Evolutionary conservation across 345 rosid species (phyloP), one percentile per base, ranked within the genome.

Genomic region (Punica granatum): DNA sequence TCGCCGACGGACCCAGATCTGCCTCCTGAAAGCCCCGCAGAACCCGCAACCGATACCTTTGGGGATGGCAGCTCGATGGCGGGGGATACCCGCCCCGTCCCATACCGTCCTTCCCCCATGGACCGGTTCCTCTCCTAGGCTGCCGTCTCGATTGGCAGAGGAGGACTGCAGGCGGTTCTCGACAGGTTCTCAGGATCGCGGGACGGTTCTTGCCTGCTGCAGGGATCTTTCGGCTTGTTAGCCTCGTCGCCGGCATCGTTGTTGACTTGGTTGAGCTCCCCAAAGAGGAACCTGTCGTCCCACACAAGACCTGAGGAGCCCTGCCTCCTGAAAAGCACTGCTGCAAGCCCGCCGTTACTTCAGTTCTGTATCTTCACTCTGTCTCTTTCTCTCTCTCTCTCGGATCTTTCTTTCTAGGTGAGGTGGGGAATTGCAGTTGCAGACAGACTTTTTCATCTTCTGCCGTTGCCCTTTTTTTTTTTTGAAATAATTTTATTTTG

Each of bases 11-110:
- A n/a, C n/a, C n/a, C n/a, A n/a, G n/a, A n/a, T n/a, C 15, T 78
- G 79, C 71, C 82, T 88, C 32, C 80, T 77, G 53, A 90, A 89
- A 60, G 86, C 86, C 26, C 81, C 41, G 73, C 97, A 93, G 48
- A 85, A 84, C 67, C 97, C 98, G 69, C 98, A 93, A 2, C 86
- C 1, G 91, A 83, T 3, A 93, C 69, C 78, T 80, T 86, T 6
- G 98, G 98, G 32, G 98, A 93, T 26, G 98, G 95, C 26, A 97
- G 98, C 31, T 93, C 98, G 6, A 91, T 77, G 5, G 91, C 92
- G 62, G 92, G 96, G 66, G 98, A 82, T 11, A 87, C 97, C 73
- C 78, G 87, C 21, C 94, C 98, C 12, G 92, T 85, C 25, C 97
- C 80, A 70, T 81, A 82, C n/a, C 78, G 88, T 59, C 89, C 92